Percentiles rank a stretch among this genome's conserved stretches.
Conservation (phyloP, 352 stramenopile genomes). For the Sclerospora graminicola region DNA sequence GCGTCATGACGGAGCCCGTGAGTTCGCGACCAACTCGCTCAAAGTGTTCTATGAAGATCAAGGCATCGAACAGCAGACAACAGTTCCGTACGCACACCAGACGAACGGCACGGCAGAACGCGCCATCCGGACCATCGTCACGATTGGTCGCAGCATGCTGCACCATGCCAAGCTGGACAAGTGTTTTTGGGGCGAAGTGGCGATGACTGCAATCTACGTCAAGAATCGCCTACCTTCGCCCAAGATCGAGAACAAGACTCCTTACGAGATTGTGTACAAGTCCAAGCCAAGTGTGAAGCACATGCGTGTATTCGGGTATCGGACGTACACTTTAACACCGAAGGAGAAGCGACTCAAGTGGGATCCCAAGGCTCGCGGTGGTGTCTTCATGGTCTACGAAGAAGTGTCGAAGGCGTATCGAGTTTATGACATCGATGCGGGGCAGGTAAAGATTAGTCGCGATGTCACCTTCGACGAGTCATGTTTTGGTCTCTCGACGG, state of each 20-base stretch:
- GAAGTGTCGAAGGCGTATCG: constrained; percentile 1
- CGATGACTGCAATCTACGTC: background rate
- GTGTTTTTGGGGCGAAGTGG: background rate
- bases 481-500: background rate
- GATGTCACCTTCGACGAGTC: background rate
- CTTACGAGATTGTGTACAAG: background rate
- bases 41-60: background rate
- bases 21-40: background rate
- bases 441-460: background rate
- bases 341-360: constrained; percentile 1
- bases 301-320: background rate
- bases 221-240: background rate
- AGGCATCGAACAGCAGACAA: background rate
- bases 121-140: background rate
- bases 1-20: background rate
- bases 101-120: background rate
- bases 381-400: background rate
- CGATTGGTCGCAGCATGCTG: background rate
- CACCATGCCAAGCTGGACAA: background rate
- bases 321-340: background rate
- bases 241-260: background rate
- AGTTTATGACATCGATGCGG: constrained; percentile 1
- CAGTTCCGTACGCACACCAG: background rate
- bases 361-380: background rate
- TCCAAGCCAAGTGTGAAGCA: constrained; percentile 1